Conservation (phyloP, 2,329 filamentous ascomycete species). For the Paraphoma sp. region DNA sequence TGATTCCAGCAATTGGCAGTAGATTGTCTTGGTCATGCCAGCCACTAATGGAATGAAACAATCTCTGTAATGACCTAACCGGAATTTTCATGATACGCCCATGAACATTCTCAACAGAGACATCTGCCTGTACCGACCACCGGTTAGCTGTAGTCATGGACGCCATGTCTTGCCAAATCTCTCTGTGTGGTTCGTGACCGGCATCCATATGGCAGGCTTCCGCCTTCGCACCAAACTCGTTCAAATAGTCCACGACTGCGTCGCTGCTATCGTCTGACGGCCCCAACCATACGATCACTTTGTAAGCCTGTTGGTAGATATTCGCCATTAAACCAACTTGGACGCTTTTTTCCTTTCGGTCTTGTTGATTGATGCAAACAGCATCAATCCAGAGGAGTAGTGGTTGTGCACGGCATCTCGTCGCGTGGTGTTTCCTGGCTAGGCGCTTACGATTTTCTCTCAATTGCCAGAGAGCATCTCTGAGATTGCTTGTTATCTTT, state of each 20-base stretch:
- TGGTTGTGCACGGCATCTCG: background rate
- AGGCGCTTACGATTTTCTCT: background rate
- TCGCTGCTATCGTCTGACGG: slow-evolving; percentile 3
- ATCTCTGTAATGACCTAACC: too few species aligned
- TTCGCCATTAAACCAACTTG: slow-evolving; percentile 20
- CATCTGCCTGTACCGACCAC: too few species aligned
- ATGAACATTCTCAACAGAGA: too few species aligned
- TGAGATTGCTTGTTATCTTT: background rate
- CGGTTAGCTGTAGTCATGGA: too few species aligned
- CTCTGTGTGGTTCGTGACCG: background rate
- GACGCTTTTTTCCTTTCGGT: slow-evolving; percentile 9
- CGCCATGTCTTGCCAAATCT: slow-evolving; percentile 11
- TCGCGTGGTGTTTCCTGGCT: background rate
- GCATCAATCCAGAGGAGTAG: background rate
- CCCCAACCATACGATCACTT: slow-evolving; percentile 17
- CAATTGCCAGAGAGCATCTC: slow-evolving; percentile 1
- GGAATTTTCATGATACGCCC: too few species aligned
- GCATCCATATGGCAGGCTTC: slow-evolving; percentile 11
- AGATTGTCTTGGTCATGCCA: slow-evolving; percentile 2
- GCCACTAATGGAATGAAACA: slow-evolving; percentile 8
- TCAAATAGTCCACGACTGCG: slow-evolving; percentile 11
- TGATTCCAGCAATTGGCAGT: slow-evolving; percentile 6
- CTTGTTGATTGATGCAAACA: background rate
- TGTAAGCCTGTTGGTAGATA: slow-evolving; percentile 9
- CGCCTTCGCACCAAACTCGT: slow-evolving; percentile 13